Evolutionary conservation across 805 yeast species (phyloP).

Genomic region (Candida tallmaniae): DNA sequence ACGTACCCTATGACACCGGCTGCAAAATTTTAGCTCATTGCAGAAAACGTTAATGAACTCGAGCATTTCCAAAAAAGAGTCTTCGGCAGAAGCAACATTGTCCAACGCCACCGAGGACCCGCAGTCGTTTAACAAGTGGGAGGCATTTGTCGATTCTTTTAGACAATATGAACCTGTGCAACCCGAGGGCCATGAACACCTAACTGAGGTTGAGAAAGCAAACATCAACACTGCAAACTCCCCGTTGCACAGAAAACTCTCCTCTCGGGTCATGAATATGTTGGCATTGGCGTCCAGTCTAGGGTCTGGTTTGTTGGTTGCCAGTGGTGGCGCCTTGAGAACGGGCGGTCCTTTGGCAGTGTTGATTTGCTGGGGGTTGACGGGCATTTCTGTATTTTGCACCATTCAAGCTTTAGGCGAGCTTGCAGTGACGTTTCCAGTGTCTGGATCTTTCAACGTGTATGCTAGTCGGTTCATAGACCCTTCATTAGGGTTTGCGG

Average conservation of each 20-base stretch:
- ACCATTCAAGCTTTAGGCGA: conserved; percentile 43
- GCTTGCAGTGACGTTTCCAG: conserved; percentile 42
- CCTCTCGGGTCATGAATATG: conserved; percentile 38
- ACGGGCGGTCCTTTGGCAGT: conserved; percentile 40
- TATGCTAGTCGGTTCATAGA: conserved; percentile 61
- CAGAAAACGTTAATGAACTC: no score
- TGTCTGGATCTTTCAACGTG: conserved; percentile 45
- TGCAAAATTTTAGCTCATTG: no score
- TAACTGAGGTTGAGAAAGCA: conserved; percentile 36
- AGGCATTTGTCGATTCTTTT: conserved; percentile 37
- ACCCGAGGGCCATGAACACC: conserved; percentile 14
- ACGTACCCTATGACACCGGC: no score
- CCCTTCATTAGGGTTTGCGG: conserved; percentile 66
- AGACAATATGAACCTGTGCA: conserved; percentile 22
- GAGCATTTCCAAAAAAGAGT: no score
- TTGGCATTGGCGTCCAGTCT: conserved; percentile 41
- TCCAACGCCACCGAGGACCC: no score
- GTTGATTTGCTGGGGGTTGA: conserved; percentile 34
- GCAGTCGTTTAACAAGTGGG: neutral
- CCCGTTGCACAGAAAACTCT: conserved; percentile 30
- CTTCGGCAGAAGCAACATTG: no score
- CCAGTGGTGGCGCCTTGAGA: conserved; percentile 33
- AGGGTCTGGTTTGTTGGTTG: conserved; percentile 41
- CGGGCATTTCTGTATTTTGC: conserved; percentile 32
- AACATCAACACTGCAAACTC: conserved; percentile 37